A percentile compares a stretch with the other conserved stretches of the same genome.
Conservation (phyloP, 2,329 filamentous ascomycete species). For the Ceratocystis colombiana region DNA sequence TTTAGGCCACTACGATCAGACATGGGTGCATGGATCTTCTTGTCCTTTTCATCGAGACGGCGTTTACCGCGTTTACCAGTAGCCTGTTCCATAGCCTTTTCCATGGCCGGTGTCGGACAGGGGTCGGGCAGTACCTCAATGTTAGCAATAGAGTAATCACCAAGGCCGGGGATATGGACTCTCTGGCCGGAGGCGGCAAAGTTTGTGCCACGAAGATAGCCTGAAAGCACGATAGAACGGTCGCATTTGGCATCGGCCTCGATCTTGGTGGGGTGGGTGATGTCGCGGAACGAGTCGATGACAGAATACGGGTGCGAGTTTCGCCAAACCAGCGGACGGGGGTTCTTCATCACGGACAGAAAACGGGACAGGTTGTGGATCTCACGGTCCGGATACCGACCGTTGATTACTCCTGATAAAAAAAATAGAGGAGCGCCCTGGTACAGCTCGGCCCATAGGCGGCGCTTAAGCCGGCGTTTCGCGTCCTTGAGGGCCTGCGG, state of each 20-base stretch:
- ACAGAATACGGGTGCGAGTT: slow-evolving; percentile 93
- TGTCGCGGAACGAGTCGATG: slow-evolving; percentile 87
- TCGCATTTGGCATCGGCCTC: slow-evolving; percentile 86
- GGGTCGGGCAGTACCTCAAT: slow-evolving; percentile 89
- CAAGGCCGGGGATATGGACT: slow-evolving; percentile 85
- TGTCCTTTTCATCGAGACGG: slow-evolving; percentile 89
- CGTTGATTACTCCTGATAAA: slow-evolving; percentile 90
- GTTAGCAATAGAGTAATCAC: slow-evolving; percentile 71
- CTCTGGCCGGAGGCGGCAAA: slow-evolving; percentile 76
- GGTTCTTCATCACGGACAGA: slow-evolving; percentile 98
- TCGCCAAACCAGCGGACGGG: slow-evolving; percentile 87
- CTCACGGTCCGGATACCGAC: slow-evolving; percentile 90
- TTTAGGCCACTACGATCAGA: slow-evolving; percentile 92
- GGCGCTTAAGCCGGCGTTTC: slow-evolving; percentile 91
- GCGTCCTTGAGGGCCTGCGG: slow-evolving; percentile 83
- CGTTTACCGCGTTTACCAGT: slow-evolving; percentile 71
- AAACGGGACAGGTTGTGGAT: slow-evolving; percentile 93
- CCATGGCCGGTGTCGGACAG: slow-evolving; percentile 85
- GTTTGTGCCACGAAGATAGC: slow-evolving; percentile 89
- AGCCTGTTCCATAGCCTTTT: slow-evolving; percentile 74
- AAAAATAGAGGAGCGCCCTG: slow-evolving; percentile 97
- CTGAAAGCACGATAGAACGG: slow-evolving; percentile 79
- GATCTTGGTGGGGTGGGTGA: slow-evolving; percentile 84
- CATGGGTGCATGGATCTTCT: slow-evolving; percentile 93
- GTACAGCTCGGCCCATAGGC: slow-evolving; percentile 95